phyloP scores from a whole-genome alignment of 2,329 filamentous ascomycete species.

The Ophiostoma sp. region DNA sequence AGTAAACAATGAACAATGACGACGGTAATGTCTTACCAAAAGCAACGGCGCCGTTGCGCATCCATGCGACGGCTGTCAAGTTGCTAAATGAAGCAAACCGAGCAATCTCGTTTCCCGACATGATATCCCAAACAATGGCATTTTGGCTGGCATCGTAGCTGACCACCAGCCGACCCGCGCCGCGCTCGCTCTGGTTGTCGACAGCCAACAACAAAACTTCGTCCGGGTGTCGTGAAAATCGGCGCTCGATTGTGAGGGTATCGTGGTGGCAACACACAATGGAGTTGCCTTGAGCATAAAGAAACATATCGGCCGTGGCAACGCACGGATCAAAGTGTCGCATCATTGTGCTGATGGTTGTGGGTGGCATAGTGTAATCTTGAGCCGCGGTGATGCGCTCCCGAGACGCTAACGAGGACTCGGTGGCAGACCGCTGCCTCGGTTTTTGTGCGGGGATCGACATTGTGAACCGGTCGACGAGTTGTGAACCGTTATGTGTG shows the following conservation, averaged over 20 bases:
- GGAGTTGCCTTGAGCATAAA: constrained; percentile 80
- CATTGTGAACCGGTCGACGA: constrained; percentile 47
- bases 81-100: constrained; percentile 91
- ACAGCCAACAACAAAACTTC: constrained; percentile 82
- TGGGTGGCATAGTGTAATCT: constrained; percentile 56
- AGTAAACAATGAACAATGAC: constrained; percentile 1
- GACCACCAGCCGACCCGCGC: constrained; percentile 80
- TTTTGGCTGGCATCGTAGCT: constrained; percentile 91
- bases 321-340: constrained; percentile 81
- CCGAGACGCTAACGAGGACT: constrained; percentile 51
- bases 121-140: constrained; percentile 94
- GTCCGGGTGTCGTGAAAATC: constrained; percentile 80
- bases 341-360: constrained; percentile 47
- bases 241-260: constrained; percentile 81
- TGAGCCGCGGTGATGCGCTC: constrained; percentile 41
- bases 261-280: constrained; percentile 92
- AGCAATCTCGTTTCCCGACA: constrained; percentile 86
- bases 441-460: constrained; percentile 55
- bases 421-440: constrained; percentile 60
- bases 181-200: constrained; percentile 86
- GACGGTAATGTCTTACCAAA: constrained; percentile 67
- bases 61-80: constrained; percentile 84
- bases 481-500: not conserved
- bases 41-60: constrained; percentile 94
- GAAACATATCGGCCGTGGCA: constrained; percentile 84